phyloP scores from a whole-genome alignment of 2,329 filamentous ascomycete species.

The Pseudocercospora cruenta region DNA sequence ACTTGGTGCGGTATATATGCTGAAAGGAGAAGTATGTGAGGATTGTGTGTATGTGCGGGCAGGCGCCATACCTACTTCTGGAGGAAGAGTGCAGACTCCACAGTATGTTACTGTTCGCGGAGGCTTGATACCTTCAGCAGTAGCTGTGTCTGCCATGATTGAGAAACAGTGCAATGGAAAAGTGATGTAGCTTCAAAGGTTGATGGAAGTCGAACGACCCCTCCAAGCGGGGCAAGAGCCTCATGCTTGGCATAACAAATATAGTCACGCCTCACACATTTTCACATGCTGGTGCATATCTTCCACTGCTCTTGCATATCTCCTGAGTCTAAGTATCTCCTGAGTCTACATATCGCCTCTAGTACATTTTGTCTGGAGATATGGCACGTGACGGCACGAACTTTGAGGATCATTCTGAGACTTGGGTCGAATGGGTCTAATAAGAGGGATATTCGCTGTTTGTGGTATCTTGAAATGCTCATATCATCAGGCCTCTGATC shows the following conservation, averaged over 20 bases:
- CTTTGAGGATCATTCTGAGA: not conserved
- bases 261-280: not conserved
- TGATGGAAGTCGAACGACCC: not conserved
- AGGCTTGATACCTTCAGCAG: constrained; percentile 32
- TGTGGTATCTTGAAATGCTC: not conserved
- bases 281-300: no score
- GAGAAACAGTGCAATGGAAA: not conserved
- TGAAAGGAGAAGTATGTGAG: not conserved
- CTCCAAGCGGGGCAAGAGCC: not conserved
- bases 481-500: not conserved
- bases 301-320: no score
- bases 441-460: not conserved
- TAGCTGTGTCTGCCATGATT: constrained; percentile 38
- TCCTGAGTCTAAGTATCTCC: no score
- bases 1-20: no score
- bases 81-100: constrained; percentile 68
- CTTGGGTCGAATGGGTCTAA: not conserved
- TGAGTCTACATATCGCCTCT: no score
- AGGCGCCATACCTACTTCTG: constrained; percentile 62
- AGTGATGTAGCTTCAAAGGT: not conserved
- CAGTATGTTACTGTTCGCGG: constrained; percentile 65
- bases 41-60: not conserved
- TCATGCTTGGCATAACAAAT: not conserved
- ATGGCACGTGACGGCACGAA: not conserved
- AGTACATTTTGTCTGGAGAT: not conserved